A percentile compares a stretch with the other conserved stretches of the same genome.
Conservation (phyloP, 305 asterid species). For the Fraxinus angustifolia region DNA sequence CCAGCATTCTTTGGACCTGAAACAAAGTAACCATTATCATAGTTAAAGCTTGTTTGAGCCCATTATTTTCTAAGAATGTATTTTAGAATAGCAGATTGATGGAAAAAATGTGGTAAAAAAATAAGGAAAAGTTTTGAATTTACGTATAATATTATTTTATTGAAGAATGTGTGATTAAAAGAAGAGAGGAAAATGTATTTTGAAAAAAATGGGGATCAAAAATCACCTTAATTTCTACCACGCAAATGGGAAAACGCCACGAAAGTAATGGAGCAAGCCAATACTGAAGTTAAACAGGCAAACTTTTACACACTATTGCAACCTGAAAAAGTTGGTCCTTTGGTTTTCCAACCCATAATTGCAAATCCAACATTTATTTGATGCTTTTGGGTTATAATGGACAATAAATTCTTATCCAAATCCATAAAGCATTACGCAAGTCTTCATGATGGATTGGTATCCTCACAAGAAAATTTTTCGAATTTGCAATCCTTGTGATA, state of each 20-base stretch:
- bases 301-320: background rate
- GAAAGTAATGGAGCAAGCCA: background rate
- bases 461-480: background rate
- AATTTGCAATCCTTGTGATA: background rate
- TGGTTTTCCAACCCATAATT: background rate
- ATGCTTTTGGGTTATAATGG: background rate
- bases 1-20: conserved; percentile 95
- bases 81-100: too few relatives aligned
- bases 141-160: too few relatives aligned
- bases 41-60: background rate
- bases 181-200: too few relatives aligned
- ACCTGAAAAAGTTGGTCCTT: background rate
- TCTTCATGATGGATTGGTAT: background rate
- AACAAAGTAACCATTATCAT: conserved; percentile 25
- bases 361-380: background rate
- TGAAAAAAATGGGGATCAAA: too few relatives aligned
- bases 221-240: background rate
- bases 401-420: background rate
- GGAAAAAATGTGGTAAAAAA: too few relatives aligned
- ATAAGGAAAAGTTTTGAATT: too few relatives aligned
- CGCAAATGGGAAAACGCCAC: background rate
- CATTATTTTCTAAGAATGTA: too few relatives aligned
- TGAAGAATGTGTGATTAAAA: too few relatives aligned
- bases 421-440: background rate
- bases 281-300: background rate